Conservation (phyloP, 140 eudicot species). For the Cichorium intybus region DNA sequence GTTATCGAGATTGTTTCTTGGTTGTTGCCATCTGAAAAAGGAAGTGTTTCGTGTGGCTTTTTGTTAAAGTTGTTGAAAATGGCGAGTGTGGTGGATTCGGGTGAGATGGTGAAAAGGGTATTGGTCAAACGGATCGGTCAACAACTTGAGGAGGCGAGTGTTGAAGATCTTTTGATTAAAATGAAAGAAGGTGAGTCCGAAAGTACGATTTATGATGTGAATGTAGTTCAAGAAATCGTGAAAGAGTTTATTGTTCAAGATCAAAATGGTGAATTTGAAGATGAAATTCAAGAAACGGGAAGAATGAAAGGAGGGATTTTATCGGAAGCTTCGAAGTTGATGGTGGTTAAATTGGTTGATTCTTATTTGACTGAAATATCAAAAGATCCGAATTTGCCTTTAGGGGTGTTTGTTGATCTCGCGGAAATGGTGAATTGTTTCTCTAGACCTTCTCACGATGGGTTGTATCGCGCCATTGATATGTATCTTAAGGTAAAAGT, state of each 20-base stretch:
- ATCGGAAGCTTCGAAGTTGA: constrained; percentile 89
- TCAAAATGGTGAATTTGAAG: constrained; percentile 37
- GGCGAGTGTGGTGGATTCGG: constrained; percentile 56
- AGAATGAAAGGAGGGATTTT: constrained; percentile 52
- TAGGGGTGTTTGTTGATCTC: constrained; percentile 55
- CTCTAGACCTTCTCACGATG: constrained; percentile 78
- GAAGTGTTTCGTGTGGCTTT: constrained; percentile 74
- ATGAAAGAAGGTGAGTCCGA: constrained; percentile 38
- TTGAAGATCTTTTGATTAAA: constrained; percentile 69
- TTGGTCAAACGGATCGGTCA: constrained; percentile 65
- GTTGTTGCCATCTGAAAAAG: constrained; percentile 75
- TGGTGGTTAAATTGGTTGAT: constrained; percentile 88
- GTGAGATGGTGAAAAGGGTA: constrained; percentile 50
- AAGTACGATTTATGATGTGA: constrained; percentile 53
- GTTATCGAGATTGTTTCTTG: constrained; percentile 54
- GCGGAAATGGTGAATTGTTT: constrained; percentile 73
- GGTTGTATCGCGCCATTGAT: constrained; percentile 88
- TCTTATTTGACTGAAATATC: constrained; percentile 80
- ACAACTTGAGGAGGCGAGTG: constrained; percentile 84
- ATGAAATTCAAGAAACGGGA: constrained; percentile 50
- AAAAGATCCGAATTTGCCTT: constrained; percentile 73
- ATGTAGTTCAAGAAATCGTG: constrained; percentile 47
- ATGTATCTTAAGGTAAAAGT: constrained; percentile 76
- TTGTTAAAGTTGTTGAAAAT: constrained; percentile 76
- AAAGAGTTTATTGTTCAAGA: constrained; percentile 63